Evolutionary conservation across 2,329 filamentous ascomycete species (phyloP).

Genomic region (Microcera coccophila): DNA sequence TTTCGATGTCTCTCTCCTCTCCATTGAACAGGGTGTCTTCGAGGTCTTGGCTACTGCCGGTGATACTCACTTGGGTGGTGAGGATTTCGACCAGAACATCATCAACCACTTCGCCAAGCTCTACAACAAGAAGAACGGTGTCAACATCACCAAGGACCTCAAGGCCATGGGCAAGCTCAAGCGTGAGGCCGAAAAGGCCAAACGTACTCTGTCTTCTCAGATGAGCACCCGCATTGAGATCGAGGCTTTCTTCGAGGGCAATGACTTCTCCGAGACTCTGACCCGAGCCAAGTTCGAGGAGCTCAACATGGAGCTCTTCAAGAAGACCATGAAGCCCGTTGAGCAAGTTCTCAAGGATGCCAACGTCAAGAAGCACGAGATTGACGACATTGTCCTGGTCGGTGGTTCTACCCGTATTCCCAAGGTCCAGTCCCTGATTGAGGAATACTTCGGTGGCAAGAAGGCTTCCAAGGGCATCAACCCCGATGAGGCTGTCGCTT

Average conservation of each 20-base stretch:
- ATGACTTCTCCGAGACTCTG: constrained; percentile 97
- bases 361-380: constrained; percentile 91
- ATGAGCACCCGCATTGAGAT: constrained; percentile 94
- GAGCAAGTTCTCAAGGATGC: constrained; percentile 98
- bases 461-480: constrained; percentile 99
- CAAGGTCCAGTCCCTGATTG: constrained; percentile 90
- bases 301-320: constrained; percentile 98
- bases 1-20: constrained; percentile 90
- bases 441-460: constrained; percentile 95
- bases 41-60: constrained; percentile 91
- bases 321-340: constrained; percentile 98
- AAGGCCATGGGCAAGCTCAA: constrained; percentile 99
- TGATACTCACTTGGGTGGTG: constrained; percentile 96
- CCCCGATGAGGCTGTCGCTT: constrained; percentile 98
- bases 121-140: constrained; percentile 97
- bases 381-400: constrained; percentile 95
- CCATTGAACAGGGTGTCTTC: constrained; percentile 87
- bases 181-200: constrained; percentile 99
- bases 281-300: constrained; percentile 99
- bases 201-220: constrained; percentile 93
- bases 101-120: constrained; percentile 95
- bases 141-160: constrained; percentile 87
- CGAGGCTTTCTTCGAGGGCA: constrained; percentile 92
- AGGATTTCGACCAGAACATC: constrained; percentile 97
- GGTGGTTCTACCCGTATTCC: constrained; percentile 99